Conservation (phyloP, 2,329 filamentous ascomycete species). For the Chaetomium strumarium region DNA sequence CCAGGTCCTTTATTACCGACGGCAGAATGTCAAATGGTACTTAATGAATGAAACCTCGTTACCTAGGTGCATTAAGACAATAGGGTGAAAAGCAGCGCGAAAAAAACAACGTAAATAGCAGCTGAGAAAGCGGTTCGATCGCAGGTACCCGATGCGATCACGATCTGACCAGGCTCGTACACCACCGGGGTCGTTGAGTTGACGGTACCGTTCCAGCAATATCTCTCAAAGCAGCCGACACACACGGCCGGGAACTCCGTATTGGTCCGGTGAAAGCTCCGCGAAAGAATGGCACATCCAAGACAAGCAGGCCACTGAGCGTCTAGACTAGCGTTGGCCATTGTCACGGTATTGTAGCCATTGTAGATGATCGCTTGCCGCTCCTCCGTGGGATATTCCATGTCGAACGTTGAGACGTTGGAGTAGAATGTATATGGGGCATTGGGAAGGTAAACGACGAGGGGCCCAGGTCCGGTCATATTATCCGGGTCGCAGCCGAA, state of each 20-base stretch:
- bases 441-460: conserved; percentile 70
- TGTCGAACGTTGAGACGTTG: conserved; percentile 74
- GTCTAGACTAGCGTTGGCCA: conserved; percentile 72
- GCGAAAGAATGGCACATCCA: conserved; percentile 74
- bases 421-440: conserved; percentile 68
- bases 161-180: conserved; percentile 1
- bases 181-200: conserved; percentile 20
- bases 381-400: conserved; percentile 55
- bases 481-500: conserved; percentile 50
- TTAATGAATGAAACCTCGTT: too few relatives aligned
- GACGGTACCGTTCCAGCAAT: conserved; percentile 88
- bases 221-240: conserved; percentile 65
- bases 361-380: conserved; percentile 79
- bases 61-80: too few relatives aligned
- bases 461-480: conserved; percentile 25
- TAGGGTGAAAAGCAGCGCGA: too few relatives aligned
- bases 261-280: conserved; percentile 66
- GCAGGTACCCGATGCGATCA: background rate
- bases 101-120: too few relatives aligned
- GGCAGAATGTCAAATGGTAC: too few relatives aligned
- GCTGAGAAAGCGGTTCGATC: too few relatives aligned
- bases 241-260: conserved; percentile 67
- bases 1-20: too few relatives aligned
- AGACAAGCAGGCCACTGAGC: conserved; percentile 74
- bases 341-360: conserved; percentile 76